Percentiles rank a stretch among this genome's conserved stretches.
Conservation (phyloP, 208 protist species). For the Crithidia fasciculata region DNA sequence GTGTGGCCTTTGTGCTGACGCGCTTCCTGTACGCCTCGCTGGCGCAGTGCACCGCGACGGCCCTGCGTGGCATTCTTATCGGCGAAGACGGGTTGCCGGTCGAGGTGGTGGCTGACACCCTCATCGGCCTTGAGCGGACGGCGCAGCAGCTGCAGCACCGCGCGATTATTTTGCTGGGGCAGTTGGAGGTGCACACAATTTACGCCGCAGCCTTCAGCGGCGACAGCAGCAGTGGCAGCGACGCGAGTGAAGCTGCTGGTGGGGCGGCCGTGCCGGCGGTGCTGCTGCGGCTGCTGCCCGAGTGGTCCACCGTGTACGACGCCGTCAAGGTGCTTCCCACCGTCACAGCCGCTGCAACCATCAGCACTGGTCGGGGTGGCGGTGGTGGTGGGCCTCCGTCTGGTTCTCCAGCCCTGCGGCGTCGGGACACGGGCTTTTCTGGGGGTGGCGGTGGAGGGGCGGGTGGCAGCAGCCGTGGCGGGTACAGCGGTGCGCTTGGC, state of each 20-base stretch:
- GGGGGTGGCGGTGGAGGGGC: neutral
- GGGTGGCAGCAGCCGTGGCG: conserved; percentile 12
- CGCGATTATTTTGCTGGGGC: conserved; percentile 61
- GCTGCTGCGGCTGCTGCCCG: conserved; percentile 40
- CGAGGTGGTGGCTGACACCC: conserved; percentile 20
- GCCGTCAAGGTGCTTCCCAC: conserved; percentile 38
- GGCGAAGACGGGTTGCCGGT: conserved; percentile 25
- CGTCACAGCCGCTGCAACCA: conserved; percentile 13
- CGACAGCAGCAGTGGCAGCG: conserved; percentile 6
- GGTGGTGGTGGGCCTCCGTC: neutral
- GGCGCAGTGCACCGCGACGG: conserved; percentile 29
- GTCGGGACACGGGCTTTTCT: conserved; percentile 15
- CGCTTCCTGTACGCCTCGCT: conserved; percentile 31
- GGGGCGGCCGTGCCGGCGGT: conserved; percentile 29
- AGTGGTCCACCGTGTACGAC: conserved; percentile 51
- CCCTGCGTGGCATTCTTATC: conserved; percentile 16
- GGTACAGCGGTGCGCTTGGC: neutral
- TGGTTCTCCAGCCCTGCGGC: conserved; percentile 4
- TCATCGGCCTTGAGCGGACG: conserved; percentile 14
- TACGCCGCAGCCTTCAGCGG: conserved; percentile 32
- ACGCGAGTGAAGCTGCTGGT: neutral
- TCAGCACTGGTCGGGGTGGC: neutral
- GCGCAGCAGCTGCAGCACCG: conserved; percentile 53
- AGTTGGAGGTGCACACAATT: conserved; percentile 45
- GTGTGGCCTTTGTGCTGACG: conserved; percentile 26